Conservation (phyloP, 495 filamentous ascomycete genomes). For the Trichoderma reesei region DNA sequence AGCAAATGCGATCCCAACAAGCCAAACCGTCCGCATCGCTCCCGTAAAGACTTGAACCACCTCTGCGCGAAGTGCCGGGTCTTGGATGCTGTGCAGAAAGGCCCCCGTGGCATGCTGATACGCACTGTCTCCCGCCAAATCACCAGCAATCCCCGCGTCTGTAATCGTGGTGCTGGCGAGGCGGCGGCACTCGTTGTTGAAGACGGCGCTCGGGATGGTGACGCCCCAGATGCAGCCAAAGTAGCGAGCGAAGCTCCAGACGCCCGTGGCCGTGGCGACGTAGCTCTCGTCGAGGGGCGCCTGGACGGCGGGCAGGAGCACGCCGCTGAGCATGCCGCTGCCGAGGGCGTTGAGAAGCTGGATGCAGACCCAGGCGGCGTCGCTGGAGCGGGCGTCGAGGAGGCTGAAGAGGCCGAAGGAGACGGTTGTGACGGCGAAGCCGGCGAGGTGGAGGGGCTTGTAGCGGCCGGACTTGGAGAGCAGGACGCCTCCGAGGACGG, state of each 20-base stretch:
- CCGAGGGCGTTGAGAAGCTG: slow-evolving; percentile 22
- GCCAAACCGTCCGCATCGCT: slow-evolving; percentile 20
- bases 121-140: slow-evolving; percentile 18
- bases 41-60: slow-evolving; percentile 19
- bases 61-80: slow-evolving; percentile 15
- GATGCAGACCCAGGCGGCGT: slow-evolving; percentile 23
- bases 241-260: slow-evolving; percentile 37
- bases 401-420: slow-evolving; percentile 35
- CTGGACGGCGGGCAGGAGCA: slow-evolving; percentile 30
- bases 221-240: slow-evolving; percentile 44
- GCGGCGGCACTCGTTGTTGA: slow-evolving; percentile 32
- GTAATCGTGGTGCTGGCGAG: slow-evolving; percentile 19
- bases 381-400: slow-evolving; percentile 24
- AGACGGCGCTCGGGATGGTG: slow-evolving; percentile 38
- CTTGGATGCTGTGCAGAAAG: slow-evolving; percentile 19
- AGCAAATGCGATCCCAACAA: slow-evolving; percentile 22
- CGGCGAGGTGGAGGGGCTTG: slow-evolving; percentile 30
- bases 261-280: slow-evolving; percentile 29
- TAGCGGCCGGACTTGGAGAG: slow-evolving; percentile 37
- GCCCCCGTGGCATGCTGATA: slow-evolving; percentile 22
- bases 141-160: slow-evolving; percentile 16
- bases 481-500: slow-evolving; percentile 22
- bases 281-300: slow-evolving; percentile 28
- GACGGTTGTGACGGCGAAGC: slow-evolving; percentile 30
- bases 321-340: slow-evolving; percentile 22